These are phyloP conservation scores for Pythium dissimile DNA, from an alignment of 352 stramenopile genomes.

Conservation along the genomic window DNA sequence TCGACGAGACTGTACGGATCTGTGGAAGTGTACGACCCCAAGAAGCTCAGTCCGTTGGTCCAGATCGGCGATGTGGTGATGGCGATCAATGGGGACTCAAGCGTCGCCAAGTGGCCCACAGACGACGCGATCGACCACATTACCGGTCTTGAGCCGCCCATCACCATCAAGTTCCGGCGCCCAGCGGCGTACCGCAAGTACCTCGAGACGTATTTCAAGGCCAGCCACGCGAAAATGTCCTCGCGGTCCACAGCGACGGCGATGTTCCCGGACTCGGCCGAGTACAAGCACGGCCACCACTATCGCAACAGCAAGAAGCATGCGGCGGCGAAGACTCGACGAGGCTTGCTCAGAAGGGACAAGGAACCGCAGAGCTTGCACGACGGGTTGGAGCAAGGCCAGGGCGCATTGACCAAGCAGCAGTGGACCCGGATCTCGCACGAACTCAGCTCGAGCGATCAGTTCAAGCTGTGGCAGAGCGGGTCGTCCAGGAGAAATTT, in stretches of 20 bases:
- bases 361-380: no score
- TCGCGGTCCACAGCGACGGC: slow-evolving; percentile 49
- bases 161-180: slow-evolving; percentile 50
- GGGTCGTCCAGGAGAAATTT: not conserved
- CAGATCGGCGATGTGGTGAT: slow-evolving; percentile 69
- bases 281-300: slow-evolving; percentile 47
- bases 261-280: slow-evolving; percentile 63
- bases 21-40: slow-evolving; percentile 70
- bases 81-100: slow-evolving; percentile 52
- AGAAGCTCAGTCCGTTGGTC: slow-evolving; percentile 33
- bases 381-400: not conserved
- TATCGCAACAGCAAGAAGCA: slow-evolving; percentile 15
- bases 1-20: slow-evolving; percentile 73
- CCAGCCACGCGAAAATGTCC: slow-evolving; percentile 28
- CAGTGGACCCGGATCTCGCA: slow-evolving; percentile 30
- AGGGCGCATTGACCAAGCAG: slow-evolving; percentile 7
- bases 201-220: slow-evolving; percentile 39
- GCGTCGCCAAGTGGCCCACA: slow-evolving; percentile 37
- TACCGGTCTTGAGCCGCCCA: slow-evolving; percentile 32
- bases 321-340: not conserved
- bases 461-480: slow-evolving; percentile 53
- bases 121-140: slow-evolving; percentile 67
- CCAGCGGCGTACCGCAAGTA: slow-evolving; percentile 56
- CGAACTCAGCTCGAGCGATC: slow-evolving; percentile 47
- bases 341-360: not conserved